Percentiles rank a stretch among this genome's conserved stretches.
These are phyloP conservation scores for Vigna nakashimae DNA, from an alignment of 306 rosid species.

Conservation along the genomic window DNA sequence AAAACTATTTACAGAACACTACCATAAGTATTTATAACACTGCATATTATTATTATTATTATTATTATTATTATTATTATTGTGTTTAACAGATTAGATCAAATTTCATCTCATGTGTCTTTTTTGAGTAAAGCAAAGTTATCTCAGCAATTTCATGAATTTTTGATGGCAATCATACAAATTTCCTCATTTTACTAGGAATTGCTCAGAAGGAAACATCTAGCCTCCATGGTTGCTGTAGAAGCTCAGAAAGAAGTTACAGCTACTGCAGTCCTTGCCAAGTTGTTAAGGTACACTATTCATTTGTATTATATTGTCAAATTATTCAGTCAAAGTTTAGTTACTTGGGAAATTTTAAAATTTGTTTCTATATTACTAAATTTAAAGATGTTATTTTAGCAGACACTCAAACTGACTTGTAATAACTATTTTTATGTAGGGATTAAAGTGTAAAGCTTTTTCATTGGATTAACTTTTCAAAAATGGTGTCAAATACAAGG, in stretches of 20 bases:
- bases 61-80: not conserved
- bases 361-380: not conserved
- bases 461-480: not conserved
- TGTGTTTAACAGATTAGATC: not conserved
- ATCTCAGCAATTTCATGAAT: not conserved
- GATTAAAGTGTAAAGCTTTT: not conserved
- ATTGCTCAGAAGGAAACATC: constrained; percentile 14
- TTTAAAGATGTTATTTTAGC: not conserved
- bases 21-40: no score
- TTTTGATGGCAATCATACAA: not conserved
- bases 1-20: no score
- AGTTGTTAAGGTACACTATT: constrained; percentile 15
- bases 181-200: constrained; percentile 14
- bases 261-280: constrained; percentile 4
- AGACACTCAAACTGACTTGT: not conserved
- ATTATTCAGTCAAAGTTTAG: not conserved
- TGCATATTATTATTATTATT: not conserved
- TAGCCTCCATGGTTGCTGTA: constrained; percentile 8
- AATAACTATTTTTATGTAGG: not conserved
- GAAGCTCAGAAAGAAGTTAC: constrained; percentile 24
- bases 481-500: not conserved
- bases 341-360: not conserved
- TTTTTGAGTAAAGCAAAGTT: not conserved
- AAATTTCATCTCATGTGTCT: not conserved
- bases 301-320: not conserved